Base-by-base conservation (phyloP, 176 grass and related monocot species). In the Triticum timopheevii region DNA sequence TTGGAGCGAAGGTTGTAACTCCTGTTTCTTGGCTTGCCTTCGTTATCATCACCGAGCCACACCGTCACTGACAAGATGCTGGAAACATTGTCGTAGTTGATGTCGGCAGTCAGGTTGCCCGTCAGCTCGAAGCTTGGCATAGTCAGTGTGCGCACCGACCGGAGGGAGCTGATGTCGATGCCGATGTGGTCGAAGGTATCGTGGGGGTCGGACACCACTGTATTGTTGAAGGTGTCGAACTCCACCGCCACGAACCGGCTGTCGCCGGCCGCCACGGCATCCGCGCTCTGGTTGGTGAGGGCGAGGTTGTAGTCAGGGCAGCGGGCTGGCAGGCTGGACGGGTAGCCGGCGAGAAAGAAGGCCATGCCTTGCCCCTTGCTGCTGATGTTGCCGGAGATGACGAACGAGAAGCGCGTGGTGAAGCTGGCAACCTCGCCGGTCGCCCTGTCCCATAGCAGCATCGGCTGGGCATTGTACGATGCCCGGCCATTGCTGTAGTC, bases 201-300 rank as follows among this genome's bases (percentile, higher is more conserved):
- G 17, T 34, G 3, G 40, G 79, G 62, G 17, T 67, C 79, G 1
- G 17, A 17, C 4, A 56, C 75, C 10, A 5, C 2, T 1, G 24
- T 22, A 5, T 68, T 42, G 62, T 68, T 67, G 79, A 50, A 81
- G 63, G 79, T 81, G 79, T 81, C 79, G 25, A 81, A 81, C 79
- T 50, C 79, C 5, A 81, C 25, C 2, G 79, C 79, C 10, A 81
- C 40, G 38, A 81, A 81, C 2, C 63, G 62, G 79, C 1, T 20
- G 25, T 81, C 25, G 24, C 79, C 79, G 16, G 40, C 2, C 24
- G 25, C 27, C 25, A 68, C 63, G 5, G 62, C 27, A 16, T 22
- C 63, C 0, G 17, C 0, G 16, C 4, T 33, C 13, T 31, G 79
- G 63, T 13, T n/a, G 39, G 38, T 25, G n/a, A 73, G 70, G 70